Evolutionary conservation across 495 filamentous ascomycete genomes (phyloP).

Genomic region (Neurospora cerealis): DNA sequence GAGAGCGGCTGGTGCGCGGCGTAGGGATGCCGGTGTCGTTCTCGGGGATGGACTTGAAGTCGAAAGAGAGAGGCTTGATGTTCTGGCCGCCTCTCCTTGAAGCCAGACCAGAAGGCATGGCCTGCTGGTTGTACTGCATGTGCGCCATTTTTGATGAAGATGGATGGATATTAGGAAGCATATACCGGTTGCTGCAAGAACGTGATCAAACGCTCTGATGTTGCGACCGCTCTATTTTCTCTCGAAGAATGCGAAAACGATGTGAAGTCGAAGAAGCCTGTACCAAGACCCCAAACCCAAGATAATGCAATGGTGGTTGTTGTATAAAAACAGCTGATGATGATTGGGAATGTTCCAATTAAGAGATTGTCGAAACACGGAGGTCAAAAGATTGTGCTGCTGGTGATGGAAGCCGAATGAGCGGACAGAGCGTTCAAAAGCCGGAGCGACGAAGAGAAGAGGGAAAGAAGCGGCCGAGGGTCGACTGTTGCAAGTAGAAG

Average conservation of each 20-base stretch:
- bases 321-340: conserved; percentile 2
- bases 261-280: conserved; percentile 14
- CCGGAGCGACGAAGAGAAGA: background rate
- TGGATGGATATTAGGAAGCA: conserved; percentile 17
- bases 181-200: conserved; percentile 14
- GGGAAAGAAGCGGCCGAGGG: background rate
- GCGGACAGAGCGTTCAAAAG: conserved; percentile 12
- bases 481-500: background rate
- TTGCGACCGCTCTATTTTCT: conserved; percentile 21
- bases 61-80: conserved; percentile 82
- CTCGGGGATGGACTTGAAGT: conserved; percentile 39
- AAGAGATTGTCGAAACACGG: conserved; percentile 11
- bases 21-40: conserved; percentile 54
- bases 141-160: conserved; percentile 67
- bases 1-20: conserved; percentile 87
- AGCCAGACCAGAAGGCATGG: conserved; percentile 71
- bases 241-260: conserved; percentile 20
- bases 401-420: conserved; percentile 18
- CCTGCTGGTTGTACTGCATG: conserved; percentile 63
- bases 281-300: conserved; percentile 11
- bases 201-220: conserved; percentile 23
- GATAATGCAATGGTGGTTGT: background rate
- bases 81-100: conserved; percentile 68
- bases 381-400: conserved; percentile 11
- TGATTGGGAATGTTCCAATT: conserved; percentile 8